Evolutionary conservation across 1,139 yeast species (phyloP).

Genomic region (Pneumocystis sp.): DNA sequence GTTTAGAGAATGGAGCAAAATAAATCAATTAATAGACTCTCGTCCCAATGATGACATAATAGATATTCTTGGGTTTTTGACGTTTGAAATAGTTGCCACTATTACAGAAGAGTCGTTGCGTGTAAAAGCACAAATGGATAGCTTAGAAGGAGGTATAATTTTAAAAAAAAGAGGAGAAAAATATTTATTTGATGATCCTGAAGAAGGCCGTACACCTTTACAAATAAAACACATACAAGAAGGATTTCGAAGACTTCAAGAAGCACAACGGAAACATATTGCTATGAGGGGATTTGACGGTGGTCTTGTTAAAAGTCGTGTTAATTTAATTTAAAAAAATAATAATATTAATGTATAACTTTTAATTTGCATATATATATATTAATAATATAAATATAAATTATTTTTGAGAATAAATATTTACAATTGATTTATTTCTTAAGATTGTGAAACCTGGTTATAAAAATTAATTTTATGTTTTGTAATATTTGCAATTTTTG

Average conservation of each 20-base stretch:
- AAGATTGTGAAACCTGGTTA: too few relatives aligned
- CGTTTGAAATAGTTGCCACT: constrained; percentile 92
- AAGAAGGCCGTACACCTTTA: constrained; percentile 69
- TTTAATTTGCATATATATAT: not conserved
- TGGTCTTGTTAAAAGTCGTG: constrained; percentile 32
- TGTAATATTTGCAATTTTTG: too few relatives aligned
- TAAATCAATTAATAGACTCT: constrained; percentile 68
- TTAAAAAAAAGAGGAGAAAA: constrained; percentile 20
- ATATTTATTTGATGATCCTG: constrained; percentile 77
- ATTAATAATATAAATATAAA: not conserved
- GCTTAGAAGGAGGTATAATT: not conserved
- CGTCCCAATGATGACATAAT: constrained; percentile 93
- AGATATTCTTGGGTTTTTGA: constrained; percentile 84
- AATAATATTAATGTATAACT: not conserved
- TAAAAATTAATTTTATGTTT: too few relatives aligned
- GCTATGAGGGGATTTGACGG: constrained; percentile 67
- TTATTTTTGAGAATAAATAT: not conserved
- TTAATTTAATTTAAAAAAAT: constrained; percentile 22
- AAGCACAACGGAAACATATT: constrained; percentile 37
- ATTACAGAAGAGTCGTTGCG: constrained; percentile 81
- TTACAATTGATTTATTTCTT: not conserved
- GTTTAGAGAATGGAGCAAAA: constrained; percentile 93
- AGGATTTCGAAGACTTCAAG: constrained; percentile 77
- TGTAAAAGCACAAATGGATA: constrained; percentile 33
- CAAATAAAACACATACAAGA: constrained; percentile 75